phyloP scores from a whole-genome alignment of 805 yeast species.

The Kazachstania africana region DNA sequence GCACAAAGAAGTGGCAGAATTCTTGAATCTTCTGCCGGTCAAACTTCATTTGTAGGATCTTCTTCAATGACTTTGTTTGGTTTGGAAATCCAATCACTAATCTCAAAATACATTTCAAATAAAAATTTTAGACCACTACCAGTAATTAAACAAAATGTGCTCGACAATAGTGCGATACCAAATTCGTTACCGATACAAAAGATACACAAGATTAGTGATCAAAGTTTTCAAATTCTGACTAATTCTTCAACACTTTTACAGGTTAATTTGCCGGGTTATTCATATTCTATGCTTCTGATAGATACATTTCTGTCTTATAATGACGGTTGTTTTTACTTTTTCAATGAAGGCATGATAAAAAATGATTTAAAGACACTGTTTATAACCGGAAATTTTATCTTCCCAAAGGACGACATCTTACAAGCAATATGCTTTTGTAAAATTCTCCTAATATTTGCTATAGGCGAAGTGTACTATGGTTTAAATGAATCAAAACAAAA shows the following conservation, averaged over 20 bases:
- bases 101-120: constrained; percentile 28
- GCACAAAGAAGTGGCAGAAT: constrained; percentile 61
- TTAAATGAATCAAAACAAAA: constrained; percentile 37
- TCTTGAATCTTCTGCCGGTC: constrained; percentile 66
- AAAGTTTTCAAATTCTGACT: neutral
- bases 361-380: constrained; percentile 53
- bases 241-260: neutral
- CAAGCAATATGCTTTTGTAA: constrained; percentile 70
- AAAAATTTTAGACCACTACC: constrained; percentile 11
- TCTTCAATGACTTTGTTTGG: constrained; percentile 78
- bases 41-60: constrained; percentile 64
- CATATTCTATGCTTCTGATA: constrained; percentile 62
- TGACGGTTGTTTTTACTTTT: constrained; percentile 76
- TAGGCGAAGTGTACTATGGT: constrained; percentile 76
- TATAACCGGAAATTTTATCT: constrained; percentile 13
- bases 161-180: neutral
- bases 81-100: constrained; percentile 59
- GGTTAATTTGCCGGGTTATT: constrained; percentile 47
- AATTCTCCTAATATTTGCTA: constrained; percentile 57
- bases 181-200: neutral
- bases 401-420: neutral
- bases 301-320: constrained; percentile 70
- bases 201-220: neutral
- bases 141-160: constrained; percentile 2
- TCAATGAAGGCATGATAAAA: constrained; percentile 71